Percentiles rank a stretch among this genome's conserved stretches.
phyloP scores from a whole-genome alignment of 345 rosid genomes.

The Lagerstroemia speciosa region DNA sequence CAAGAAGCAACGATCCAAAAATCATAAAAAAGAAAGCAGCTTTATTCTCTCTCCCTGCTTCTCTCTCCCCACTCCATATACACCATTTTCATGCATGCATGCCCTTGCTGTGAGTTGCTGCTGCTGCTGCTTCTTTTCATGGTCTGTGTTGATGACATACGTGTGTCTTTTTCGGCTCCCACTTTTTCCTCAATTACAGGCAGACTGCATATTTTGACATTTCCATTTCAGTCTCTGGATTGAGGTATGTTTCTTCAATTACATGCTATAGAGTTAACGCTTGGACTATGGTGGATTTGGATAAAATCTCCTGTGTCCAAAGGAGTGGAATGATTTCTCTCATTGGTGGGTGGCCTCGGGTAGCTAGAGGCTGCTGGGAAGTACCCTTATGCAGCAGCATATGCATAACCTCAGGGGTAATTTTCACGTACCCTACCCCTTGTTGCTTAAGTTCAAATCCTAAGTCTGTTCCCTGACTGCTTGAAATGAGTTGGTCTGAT shows the following conservation, averaged over 20 bases:
- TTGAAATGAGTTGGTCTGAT: background rate
- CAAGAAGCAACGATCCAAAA: slow-evolving; percentile 7
- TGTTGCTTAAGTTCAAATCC: too few species aligned
- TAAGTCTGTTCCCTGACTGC: background rate
- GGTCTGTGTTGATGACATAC: background rate
- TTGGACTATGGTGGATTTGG: background rate
- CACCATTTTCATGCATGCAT: slow-evolving; percentile 7
- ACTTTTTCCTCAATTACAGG: background rate
- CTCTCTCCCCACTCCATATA: background rate
- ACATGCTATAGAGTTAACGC: background rate
- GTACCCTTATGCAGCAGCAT: too few species aligned
- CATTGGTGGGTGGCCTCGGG: too few species aligned
- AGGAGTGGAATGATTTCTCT: too few species aligned
- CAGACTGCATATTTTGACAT: background rate
- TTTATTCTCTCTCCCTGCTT: background rate
- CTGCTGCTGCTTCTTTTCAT: slow-evolving; percentile 4
- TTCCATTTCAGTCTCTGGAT: background rate
- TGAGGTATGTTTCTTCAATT: background rate
- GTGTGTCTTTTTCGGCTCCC: slow-evolving; percentile 1
- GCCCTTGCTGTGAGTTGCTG: background rate
- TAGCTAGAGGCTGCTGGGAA: too few species aligned
- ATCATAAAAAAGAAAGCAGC: slow-evolving; percentile 3
- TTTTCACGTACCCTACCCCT: too few species aligned
- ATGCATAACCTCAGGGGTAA: too few species aligned
- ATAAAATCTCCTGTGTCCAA: too few species aligned